Evolutionary conservation across 1,284 basidiomycete genomes (phyloP), one percentile per base, ranked within the genome.

Genomic region (Lentinus polychrous): DNA sequence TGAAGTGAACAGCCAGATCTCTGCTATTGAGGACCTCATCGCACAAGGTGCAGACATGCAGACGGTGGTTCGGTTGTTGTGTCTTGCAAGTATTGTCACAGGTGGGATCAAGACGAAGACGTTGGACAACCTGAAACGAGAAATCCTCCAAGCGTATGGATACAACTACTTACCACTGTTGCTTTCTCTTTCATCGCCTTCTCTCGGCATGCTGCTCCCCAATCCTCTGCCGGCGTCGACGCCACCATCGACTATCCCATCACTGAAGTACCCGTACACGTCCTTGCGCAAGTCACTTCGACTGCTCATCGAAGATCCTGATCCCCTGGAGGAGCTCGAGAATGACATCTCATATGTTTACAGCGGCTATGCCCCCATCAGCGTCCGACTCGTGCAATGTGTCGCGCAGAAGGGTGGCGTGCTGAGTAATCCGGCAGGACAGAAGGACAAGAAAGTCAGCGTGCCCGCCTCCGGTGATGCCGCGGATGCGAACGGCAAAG

Each of bases 301-400:
- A 22, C 79, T 99, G 18, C 77, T 98, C 33, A 92, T 96, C 55
- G 95, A 99, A 61, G 94, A 97, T 48, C 73, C 78, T 36, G 85
- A 87, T 56, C 77, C 79, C 12, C 65, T 83, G 33, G 86, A 85
- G 54, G 86, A 86, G 60, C 74, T 86, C 32, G 94, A 95, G 57
- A 89, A 89, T 60, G 96, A 99, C 66, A 89, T 98, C 60, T 86
- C 90, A 52, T 99, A 91, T 66, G 90, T 91, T 34, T 99, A 97
- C 70, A 96, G 93, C 1, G 96, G 96, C 8, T 99, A 94, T 65
- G 94, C 96, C 1, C 96, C 96, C 10, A 79, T 98, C 53, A 92
- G 87, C 59, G 69, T 97, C 6, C 82, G 96, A 10, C 76, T 99
- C 2, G 86, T 98, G 6, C 95, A 99, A 66, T 95, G 91, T 58